Base-by-base conservation (phyloP, 768 basidiomycete genomes). In the Leucosporidium creatinivorum region DNA sequence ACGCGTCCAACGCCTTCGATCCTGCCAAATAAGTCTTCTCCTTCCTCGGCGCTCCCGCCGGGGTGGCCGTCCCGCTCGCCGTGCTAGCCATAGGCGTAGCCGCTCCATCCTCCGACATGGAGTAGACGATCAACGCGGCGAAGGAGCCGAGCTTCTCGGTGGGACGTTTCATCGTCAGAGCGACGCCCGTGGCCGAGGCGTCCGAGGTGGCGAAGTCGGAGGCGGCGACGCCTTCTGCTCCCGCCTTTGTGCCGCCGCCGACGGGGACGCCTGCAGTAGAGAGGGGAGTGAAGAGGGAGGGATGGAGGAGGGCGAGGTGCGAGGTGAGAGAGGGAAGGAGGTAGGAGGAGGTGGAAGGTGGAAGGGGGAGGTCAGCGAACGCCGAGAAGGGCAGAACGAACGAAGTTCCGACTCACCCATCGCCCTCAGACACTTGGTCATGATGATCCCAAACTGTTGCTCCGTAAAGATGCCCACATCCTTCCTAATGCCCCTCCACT, bases 391-490 rank as follows among this genome's bases (percentile, higher is more conserved):
- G n/a, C 9, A 30, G 23, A 9, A 19, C 7, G 25, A 54, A 26
- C 23, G 33, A 25, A 60, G 21, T 3, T 3, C 23, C 5, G 15
- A 62, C 62, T 18, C 36, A 63, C 72, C 69, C 75, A 76, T 76
- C n/a, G 68, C 49, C 6, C 73, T 36, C 2, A 94, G 81, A 75
- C 89, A 89, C 80, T 91, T 92, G 75, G 87, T 88, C 89, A 93
- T 92, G 72, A 94, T 80, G 67, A 87, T 83, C 72, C 85, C 84
- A 85, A 89, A 93, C 75, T 93, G 87, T 73, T 86, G 83, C 69
- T 91, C 86, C 56, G 86, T 85, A 77, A 88, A 89, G 60, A 94
- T 83, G 26, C 92, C 92, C 33, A 93, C 86, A 76, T 90, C 89
- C 76, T 87, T 87, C 74, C 76, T 79, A 18, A 83, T 70, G 8